These are phyloP conservation scores for Thyridium curvatum DNA, from an alignment of 2,329 filamentous ascomycete genomes.

Conservation along the genomic window DNA sequence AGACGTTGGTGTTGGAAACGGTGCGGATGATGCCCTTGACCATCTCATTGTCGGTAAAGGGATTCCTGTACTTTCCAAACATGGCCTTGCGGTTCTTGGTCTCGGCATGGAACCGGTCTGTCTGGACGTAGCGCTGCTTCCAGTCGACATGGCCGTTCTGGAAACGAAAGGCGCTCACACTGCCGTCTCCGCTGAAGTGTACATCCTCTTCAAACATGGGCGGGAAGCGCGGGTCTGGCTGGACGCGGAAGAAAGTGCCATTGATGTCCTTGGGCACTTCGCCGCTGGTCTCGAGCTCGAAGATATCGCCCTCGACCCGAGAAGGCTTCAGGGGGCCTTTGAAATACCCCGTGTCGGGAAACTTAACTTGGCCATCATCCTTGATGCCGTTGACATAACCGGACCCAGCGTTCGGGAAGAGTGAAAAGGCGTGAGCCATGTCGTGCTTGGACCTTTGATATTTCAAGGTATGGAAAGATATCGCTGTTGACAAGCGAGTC, in stretches of 20 bases:
- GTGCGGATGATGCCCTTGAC: slow-evolving; percentile 50
- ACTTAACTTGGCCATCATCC: slow-evolving; percentile 9
- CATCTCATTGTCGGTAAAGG: slow-evolving; percentile 48
- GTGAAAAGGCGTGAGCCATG: slow-evolving; percentile 13
- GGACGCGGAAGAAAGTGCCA: slow-evolving; percentile 42
- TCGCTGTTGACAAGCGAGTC: too few relatives aligned
- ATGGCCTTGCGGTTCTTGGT: slow-evolving; percentile 25
- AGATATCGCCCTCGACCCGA: slow-evolving; percentile 13
- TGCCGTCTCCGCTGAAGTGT: slow-evolving; percentile 27
- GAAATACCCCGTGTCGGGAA: slow-evolving; percentile 11
- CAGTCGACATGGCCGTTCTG: slow-evolving; percentile 31
- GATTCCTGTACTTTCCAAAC: slow-evolving; percentile 52
- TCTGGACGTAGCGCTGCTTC: slow-evolving; percentile 35
- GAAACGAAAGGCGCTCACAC: slow-evolving; percentile 33
- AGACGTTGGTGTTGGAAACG: slow-evolving; percentile 54
- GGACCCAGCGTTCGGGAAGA: slow-evolving; percentile 11
- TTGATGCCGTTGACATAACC: slow-evolving; percentile 13
- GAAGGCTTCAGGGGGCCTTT: slow-evolving; percentile 11
- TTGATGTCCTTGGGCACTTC: slow-evolving; percentile 35
- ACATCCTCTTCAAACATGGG: slow-evolving; percentile 47
- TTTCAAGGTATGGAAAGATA: too few relatives aligned
- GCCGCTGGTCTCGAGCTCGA: slow-evolving; percentile 13
- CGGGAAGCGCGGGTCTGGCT: slow-evolving; percentile 48
- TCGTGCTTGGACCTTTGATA: too few relatives aligned
- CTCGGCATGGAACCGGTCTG: slow-evolving; percentile 24